Conservation (phyloP, 148 eudicot genomes). For the Rhododendron ferrugineum region DNA sequence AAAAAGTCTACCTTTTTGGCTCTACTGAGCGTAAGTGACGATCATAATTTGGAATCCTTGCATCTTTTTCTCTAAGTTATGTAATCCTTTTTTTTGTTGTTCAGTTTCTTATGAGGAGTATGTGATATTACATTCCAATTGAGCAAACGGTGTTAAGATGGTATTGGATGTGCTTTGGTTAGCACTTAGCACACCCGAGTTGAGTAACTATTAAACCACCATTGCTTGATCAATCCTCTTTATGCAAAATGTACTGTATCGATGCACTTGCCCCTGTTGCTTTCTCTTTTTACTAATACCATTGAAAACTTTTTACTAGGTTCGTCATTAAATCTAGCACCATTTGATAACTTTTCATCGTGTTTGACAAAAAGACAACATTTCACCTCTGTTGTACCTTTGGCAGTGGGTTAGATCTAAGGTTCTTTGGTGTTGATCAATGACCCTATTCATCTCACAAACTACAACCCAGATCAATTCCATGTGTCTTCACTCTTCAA, state of each 20-base stretch:
- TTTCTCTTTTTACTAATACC: background rate
- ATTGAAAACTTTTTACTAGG: background rate
- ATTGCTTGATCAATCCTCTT: background rate
- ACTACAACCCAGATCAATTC: background rate
- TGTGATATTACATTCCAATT: background rate
- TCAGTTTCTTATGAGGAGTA: background rate
- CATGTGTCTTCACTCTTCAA: background rate
- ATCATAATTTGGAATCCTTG: background rate
- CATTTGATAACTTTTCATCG: background rate
- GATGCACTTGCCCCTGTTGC: background rate
- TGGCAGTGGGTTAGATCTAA: background rate
- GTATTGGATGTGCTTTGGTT: background rate
- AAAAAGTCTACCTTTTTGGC: conserved; percentile 80
- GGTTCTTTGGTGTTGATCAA: background rate
- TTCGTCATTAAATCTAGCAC: background rate
- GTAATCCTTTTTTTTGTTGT: background rate
- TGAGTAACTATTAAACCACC: background rate
- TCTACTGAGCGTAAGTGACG: conserved; percentile 85
- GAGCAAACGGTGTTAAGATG: background rate
- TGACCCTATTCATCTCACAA: background rate
- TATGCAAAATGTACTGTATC: background rate
- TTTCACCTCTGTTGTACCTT: background rate
- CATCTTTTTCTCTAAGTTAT: background rate
- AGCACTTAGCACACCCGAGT: background rate
- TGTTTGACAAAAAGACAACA: background rate